Evolutionary conservation across 1,139 yeast genomes (phyloP), one percentile per base, ranked within the genome.

Genomic region (Lodderomyces jiufengensis): DNA sequence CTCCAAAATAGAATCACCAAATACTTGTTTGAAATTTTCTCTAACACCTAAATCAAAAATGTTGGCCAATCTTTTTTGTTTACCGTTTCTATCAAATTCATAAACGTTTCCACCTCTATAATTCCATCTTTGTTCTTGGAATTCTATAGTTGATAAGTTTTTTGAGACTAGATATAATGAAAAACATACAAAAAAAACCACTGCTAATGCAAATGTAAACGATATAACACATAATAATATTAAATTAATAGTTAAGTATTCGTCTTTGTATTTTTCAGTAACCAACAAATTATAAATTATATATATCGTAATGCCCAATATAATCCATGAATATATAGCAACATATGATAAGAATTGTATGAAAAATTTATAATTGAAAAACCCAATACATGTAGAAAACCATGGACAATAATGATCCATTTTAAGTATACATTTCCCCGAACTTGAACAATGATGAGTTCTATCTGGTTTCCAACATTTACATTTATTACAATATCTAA

Each of bases 361-460:
- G 68, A 54, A 90, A 51, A 66, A 76, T 59, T 86, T 84, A 51
- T 86, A 90, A 59, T 90, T 90, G 32, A 63, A 63, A 59, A 73
- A 83, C 0, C 98, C 98, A 41, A 94, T 76, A 56, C 98, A 90
- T 5, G 78, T 69, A 2, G 95, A 80, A 57, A 90, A 88, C 98
- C 98, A 92, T 0, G 98, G 97, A 55, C 98, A 92, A 59, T 85
- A 95, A 54, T 92, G 98, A 60, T 84, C 94, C 92, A 83, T 83
- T 43, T 74, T 67, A 38, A 92, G 67, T 1, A 85, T 71, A 57
- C 98, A 92, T 38, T 61, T 63, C 9, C 78, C 73, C 45, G 92
- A 78, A 13, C 76, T 61, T 0, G 86, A 80, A 42, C 98, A 92
- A 57, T 92, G 97, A 54, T 92, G 98, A 41, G 86, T 75, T 39